A percentile compares a stretch with the other conserved stretches of the same genome.
Conservation (phyloP, 306 rosid species). For the Ormosia emarginata region DNA sequence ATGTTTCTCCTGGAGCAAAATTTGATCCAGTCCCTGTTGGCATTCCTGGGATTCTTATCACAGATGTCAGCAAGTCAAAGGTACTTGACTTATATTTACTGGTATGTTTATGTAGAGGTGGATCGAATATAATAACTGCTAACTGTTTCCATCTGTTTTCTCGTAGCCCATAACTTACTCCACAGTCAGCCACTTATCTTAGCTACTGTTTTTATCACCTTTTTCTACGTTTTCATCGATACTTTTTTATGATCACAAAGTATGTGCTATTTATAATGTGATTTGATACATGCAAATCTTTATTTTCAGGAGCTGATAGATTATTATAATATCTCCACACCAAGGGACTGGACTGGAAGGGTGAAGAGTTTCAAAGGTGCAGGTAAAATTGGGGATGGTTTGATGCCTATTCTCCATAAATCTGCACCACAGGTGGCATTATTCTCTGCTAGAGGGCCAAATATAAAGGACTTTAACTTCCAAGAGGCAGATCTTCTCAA, state of each 20-base stretch:
- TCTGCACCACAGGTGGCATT: conserved; percentile 97
- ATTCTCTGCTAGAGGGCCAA: conserved; percentile 96
- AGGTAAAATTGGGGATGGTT: conserved; percentile 87
- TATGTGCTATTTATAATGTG: conserved; percentile 2
- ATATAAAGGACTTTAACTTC: conserved; percentile 84
- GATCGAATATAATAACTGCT: conserved; percentile 2
- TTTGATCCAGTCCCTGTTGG: conserved; percentile 94
- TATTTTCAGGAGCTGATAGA: conserved; percentile 75
- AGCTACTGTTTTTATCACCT: not conserved
- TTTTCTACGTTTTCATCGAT: not conserved
- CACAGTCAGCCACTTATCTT: not conserved
- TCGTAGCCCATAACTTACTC: not conserved
- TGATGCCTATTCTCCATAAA: conserved; percentile 80
- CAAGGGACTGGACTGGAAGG: conserved; percentile 97
- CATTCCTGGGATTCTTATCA: conserved; percentile 84
- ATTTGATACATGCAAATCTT: conserved; percentile 30
- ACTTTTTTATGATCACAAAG: conserved; percentile 14
- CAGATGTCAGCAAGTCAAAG: conserved; percentile 78
- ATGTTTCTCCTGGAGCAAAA: conserved; percentile 80
- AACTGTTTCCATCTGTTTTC: not conserved
- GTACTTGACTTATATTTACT: conserved; percentile 41
- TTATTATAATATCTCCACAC: conserved; percentile 83
- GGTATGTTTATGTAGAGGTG: not conserved
- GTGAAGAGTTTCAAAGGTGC: conserved; percentile 77
- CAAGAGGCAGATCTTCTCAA: conserved; percentile 98